Evolutionary conservation across 2,329 filamentous ascomycete species (phyloP).

Genomic region (Ilyonectria mors-panacis): DNA sequence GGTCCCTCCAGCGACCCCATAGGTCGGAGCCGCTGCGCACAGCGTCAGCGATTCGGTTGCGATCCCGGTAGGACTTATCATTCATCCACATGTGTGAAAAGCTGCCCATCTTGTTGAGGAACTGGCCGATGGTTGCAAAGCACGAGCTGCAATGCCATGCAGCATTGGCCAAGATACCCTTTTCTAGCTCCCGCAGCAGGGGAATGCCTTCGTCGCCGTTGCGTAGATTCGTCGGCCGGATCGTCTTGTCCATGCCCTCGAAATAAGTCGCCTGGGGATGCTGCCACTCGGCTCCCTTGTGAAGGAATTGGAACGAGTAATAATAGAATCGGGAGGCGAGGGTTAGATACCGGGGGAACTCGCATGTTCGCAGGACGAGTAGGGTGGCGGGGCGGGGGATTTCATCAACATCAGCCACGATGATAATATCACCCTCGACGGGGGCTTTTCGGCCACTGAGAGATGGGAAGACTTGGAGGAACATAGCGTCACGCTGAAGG

Average conservation of each 20-base stretch:
- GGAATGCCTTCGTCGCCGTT: slow-evolving; percentile 60
- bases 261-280: slow-evolving; percentile 74
- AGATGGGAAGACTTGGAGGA: slow-evolving; percentile 67
- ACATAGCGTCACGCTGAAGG: slow-evolving; percentile 70
- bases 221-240: slow-evolving; percentile 69
- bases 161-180: slow-evolving; percentile 63
- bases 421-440: slow-evolving; percentile 66
- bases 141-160: slow-evolving; percentile 76
- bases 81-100: slow-evolving; percentile 71
- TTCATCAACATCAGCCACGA: slow-evolving; percentile 75
- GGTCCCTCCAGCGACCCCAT: slow-evolving; percentile 65
- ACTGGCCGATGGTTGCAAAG: slow-evolving; percentile 69
- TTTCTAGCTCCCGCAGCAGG: slow-evolving; percentile 58
- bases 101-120: slow-evolving; percentile 69
- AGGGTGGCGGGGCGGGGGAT: slow-evolving; percentile 68
- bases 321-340: slow-evolving; percentile 69
- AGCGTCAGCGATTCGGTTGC: slow-evolving; percentile 63
- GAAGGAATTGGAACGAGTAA: slow-evolving; percentile 70
- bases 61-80: slow-evolving; percentile 62
- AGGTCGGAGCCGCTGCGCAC: slow-evolving; percentile 69
- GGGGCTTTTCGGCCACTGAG: slow-evolving; percentile 61
- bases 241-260: slow-evolving; percentile 57
- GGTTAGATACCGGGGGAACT: slow-evolving; percentile 67
- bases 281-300: slow-evolving; percentile 60
- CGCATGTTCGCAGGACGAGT: slow-evolving; percentile 64